Base-by-base conservation (phyloP, 2,329 filamentous ascomycete genomes). In the Nannizzia gypsea region DNA sequence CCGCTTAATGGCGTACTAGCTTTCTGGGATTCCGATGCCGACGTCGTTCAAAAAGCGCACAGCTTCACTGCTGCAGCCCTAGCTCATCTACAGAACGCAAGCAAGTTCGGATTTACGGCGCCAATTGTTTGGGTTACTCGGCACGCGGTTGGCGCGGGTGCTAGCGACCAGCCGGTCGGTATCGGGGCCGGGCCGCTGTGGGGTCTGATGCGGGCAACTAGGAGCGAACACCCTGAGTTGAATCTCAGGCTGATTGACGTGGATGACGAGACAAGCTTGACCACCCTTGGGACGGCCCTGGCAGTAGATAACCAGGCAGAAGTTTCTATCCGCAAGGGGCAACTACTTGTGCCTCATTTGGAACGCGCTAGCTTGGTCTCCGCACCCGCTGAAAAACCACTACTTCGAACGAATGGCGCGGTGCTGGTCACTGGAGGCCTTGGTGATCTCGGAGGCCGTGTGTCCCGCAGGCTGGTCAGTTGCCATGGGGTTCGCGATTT, bases 401-500 rank as follows among this genome's bases (percentile, higher is more conserved):
- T 56, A 26, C 52, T 56, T 34, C 52, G 52, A 56, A 38, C 52
- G 3, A 17, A 50, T 26, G 52, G 52, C 22, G 52, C 52, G 3
- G 52, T 56, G 4, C 31, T 56, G 17, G 28, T 56, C 20, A 56
- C 52, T 11, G 62, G 62, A 38, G 57, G 60, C 6, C 24, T 56
- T 11, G 60, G 60, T 28, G 62, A 60, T 22, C 24, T 63, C n/a
- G 62, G 62, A 15, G 22, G 46, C 1, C 40, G 28, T 15, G 52
- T 61, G 3, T 20, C 62, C n/a, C 36, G 22, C 6, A 59, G 57
- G 52, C 48, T 63, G 24, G 60, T 59, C 3, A 36, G 46, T 34
- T 56, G 20, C 22, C 60, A 59, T 52, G 62, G 72, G 1, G 72
- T 71, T 9, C 61, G 64, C 2, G 60, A 70, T 55, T 40, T 74